Conservation (phyloP, 176 grass and related monocot genomes). For the Avena insularis region DNA sequence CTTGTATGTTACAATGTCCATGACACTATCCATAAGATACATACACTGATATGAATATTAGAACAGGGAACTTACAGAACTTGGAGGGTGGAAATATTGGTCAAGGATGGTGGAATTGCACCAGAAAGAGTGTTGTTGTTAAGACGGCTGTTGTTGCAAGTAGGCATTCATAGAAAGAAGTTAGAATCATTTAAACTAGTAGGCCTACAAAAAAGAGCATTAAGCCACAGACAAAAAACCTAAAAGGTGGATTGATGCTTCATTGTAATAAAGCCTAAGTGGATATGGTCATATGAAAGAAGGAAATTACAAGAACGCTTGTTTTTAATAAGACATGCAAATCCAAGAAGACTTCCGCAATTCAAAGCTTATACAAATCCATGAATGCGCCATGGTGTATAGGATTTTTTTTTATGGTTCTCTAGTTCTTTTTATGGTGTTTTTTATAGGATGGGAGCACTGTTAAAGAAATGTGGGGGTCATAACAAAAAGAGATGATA, state of each 20-base stretch:
- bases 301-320: constrained; percentile 25
- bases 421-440: not conserved
- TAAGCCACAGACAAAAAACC: not conserved
- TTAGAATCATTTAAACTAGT: constrained; percentile 43
- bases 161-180: constrained; percentile 43
- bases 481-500: not conserved
- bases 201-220: constrained; percentile 20
- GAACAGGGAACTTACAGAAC: constrained; percentile 78
- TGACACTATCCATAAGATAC: constrained; percentile 17
- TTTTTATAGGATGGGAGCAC: constrained; percentile 10
- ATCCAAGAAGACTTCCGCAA: constrained; percentile 8
- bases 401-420: not conserved
- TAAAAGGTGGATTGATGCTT: constrained; percentile 9
- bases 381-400: constrained; percentile 25
- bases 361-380: not conserved
- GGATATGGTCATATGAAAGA: not conserved
- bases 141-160: constrained; percentile 72
- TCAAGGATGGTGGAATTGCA: constrained; percentile 64
- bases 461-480: constrained; percentile 2
- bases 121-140: constrained; percentile 80
- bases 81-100: constrained; percentile 61
- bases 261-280: not conserved
- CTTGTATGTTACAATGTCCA: constrained; percentile 3
- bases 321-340: constrained; percentile 27
- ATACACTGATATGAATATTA: constrained; percentile 13